Percentiles rank a stretch among this genome's conserved stretches.
Evolutionary conservation across 176 grass and related monocot species (phyloP).

Genomic region (Hyparrhenia diplandra): DNA sequence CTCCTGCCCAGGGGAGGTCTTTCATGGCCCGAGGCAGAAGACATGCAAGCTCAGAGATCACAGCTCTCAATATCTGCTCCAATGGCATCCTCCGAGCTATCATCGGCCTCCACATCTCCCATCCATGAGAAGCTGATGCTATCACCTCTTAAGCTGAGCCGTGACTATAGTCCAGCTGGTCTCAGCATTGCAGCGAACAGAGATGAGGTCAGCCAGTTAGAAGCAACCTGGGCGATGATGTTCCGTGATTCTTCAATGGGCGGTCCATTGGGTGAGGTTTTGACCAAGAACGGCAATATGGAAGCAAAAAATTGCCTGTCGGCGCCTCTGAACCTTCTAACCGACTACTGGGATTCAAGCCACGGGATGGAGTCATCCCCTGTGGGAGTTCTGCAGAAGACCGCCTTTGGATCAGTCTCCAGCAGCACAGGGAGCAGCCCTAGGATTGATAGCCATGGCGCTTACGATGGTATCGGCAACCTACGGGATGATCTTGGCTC

Average conservation of each 20-base stretch:
- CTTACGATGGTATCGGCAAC: conserved; percentile 45
- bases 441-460: conserved; percentile 52
- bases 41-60: conserved; percentile 65
- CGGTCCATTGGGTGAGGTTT: conserved; percentile 77
- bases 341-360: conserved; percentile 63
- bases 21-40: conserved; percentile 69
- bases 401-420: conserved; percentile 66
- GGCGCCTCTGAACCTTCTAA: conserved; percentile 57
- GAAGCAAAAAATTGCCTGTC: conserved; percentile 31
- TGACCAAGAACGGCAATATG: conserved; percentile 41
- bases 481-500: conserved; percentile 65
- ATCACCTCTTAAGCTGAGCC: conserved; percentile 59
- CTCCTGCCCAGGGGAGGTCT: conserved; percentile 48
- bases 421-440: conserved; percentile 92
- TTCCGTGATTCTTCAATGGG: conserved; percentile 67
- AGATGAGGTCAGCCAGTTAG: conserved; percentile 23
- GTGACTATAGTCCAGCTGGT: conserved; percentile 45
- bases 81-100: conserved; percentile 60
- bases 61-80: conserved; percentile 81
- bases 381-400: conserved; percentile 80
- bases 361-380: conserved; percentile 58
- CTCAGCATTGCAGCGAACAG: conserved; percentile 10
- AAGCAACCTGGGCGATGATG: conserved; percentile 53
- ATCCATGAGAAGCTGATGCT: conserved; percentile 66
- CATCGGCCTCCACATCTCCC: conserved; percentile 69